Evolutionary conservation across 2,329 filamentous ascomycete genomes (phyloP).

Genomic region (Rhytidhysteron rufulum): DNA sequence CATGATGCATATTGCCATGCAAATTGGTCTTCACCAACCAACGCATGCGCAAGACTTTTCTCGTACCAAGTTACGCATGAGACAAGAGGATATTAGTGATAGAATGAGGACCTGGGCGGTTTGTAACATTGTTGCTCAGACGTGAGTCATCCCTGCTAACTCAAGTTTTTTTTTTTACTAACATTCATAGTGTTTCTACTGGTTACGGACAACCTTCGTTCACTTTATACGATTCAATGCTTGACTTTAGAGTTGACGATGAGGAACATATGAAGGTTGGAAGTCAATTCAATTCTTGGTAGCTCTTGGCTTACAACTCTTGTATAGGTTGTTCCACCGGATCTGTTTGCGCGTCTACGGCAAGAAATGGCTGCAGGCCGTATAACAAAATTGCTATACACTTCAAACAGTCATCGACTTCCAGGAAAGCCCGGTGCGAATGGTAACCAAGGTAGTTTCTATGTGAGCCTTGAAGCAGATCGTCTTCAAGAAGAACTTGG

Average conservation of each 20-base stretch:
- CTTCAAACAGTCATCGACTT: constrained; percentile 27
- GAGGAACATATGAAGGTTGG: constrained; percentile 36
- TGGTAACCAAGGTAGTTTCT: constrained; percentile 15
- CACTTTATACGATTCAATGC: constrained; percentile 71
- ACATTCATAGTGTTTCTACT: constrained; percentile 61
- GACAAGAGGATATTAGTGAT: constrained; percentile 75
- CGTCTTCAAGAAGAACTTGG: constrained; percentile 32
- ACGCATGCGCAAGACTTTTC: constrained; percentile 83
- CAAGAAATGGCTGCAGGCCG: constrained; percentile 37
- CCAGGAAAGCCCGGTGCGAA: constrained; percentile 21
- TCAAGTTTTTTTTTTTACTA: neutral
- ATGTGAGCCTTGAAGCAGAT: constrained; percentile 33
- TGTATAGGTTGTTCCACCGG: constrained; percentile 30
- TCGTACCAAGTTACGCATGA: constrained; percentile 67
- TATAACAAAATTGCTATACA: constrained; percentile 36
- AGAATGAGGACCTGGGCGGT: constrained; percentile 78
- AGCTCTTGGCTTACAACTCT: no score
- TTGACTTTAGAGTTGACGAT: constrained; percentile 41
- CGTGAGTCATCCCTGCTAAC: constrained; percentile 38
- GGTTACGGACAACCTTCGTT: constrained; percentile 79
- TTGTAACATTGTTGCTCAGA: constrained; percentile 78
- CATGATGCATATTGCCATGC: constrained; percentile 84
- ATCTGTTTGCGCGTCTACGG: constrained; percentile 32
- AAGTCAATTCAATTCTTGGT: no score
- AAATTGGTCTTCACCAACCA: constrained; percentile 76